Evolutionary conservation across 23 red algal species (phyloP).

Genomic region (Gracilaria gracilis): DNA sequence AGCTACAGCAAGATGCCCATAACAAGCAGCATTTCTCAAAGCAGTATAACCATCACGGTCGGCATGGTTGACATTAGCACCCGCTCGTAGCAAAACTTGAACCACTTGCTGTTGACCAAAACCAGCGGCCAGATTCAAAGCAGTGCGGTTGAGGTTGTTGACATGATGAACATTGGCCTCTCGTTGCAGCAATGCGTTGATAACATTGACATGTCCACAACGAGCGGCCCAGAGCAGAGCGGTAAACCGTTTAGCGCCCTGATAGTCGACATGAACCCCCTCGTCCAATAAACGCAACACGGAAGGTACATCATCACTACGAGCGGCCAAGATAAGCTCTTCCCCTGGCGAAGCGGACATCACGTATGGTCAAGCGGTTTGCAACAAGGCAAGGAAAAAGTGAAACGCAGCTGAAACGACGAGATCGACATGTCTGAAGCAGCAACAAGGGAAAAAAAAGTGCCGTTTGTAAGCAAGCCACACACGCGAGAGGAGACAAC

Average conservation of each 20-base stretch:
- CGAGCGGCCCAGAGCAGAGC: conserved; percentile 12
- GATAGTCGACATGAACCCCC: neutral
- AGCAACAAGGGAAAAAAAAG: neutral
- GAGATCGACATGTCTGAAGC: neutral
- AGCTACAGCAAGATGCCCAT: neutral
- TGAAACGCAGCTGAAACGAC: neutral
- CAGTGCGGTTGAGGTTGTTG: neutral
- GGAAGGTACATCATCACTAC: neutral
- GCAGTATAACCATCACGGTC: neutral
- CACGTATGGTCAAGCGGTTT: neutral
- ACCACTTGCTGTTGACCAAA: neutral
- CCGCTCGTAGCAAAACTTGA: neutral
- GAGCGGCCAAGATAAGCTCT: neutral
- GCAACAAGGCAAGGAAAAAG: neutral
- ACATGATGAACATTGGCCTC: neutral
- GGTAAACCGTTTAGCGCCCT: neutral
- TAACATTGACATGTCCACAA: neutral
- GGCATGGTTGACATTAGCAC: conserved; percentile 12
- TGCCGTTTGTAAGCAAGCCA: neutral
- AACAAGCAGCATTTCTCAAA: neutral
- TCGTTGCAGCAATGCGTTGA: neutral
- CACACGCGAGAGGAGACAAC: neutral
- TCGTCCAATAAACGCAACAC: neutral
- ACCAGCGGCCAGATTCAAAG: neutral
- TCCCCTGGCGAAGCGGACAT: neutral